Percentiles rank a stretch among this genome's conserved stretches.
Evolutionary conservation across 768 basidiomycete species (phyloP).

Genomic region (Collybiopsis luxurians): DNA sequence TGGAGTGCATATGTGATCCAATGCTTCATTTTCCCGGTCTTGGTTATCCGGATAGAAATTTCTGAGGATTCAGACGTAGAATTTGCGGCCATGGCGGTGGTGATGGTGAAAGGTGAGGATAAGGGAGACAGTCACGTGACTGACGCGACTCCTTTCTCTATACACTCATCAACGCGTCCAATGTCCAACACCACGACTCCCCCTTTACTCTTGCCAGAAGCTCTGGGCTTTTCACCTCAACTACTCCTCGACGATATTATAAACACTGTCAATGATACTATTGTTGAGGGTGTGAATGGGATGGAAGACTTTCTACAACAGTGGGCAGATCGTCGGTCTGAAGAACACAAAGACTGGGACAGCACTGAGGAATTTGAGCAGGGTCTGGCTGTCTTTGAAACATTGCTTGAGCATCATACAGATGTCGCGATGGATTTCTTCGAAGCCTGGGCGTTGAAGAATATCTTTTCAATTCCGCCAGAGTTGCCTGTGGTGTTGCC

Average conservation of each 20-base stretch:
- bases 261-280: constrained; percentile 77
- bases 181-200: constrained; percentile 16
- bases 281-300: constrained; percentile 74
- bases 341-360: constrained; percentile 46
- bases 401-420: constrained; percentile 82
- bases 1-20: constrained; percentile 55
- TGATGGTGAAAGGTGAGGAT: no score
- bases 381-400: constrained; percentile 84
- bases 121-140: neutral
- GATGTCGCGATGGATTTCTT: constrained; percentile 92
- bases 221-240: constrained; percentile 83
- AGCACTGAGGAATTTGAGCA: constrained; percentile 71
- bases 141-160: constrained; percentile 2
- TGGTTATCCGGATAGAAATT: constrained; percentile 50
- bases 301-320: constrained; percentile 75
- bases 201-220: constrained; percentile 62
- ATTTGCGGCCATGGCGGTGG: neutral
- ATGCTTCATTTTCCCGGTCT: constrained; percentile 48
- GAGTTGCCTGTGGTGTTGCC: constrained; percentile 71
- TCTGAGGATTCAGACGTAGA: constrained; percentile 11
- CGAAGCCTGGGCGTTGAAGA: constrained; percentile 85
- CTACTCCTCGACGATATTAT: constrained; percentile 84
- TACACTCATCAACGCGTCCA: constrained; percentile 2
- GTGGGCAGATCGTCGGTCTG: constrained; percentile 68
- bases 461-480: constrained; percentile 77